phyloP scores from a whole-genome alignment of 208 protist genomes.

The Acanthamoeba castellanii region DNA sequence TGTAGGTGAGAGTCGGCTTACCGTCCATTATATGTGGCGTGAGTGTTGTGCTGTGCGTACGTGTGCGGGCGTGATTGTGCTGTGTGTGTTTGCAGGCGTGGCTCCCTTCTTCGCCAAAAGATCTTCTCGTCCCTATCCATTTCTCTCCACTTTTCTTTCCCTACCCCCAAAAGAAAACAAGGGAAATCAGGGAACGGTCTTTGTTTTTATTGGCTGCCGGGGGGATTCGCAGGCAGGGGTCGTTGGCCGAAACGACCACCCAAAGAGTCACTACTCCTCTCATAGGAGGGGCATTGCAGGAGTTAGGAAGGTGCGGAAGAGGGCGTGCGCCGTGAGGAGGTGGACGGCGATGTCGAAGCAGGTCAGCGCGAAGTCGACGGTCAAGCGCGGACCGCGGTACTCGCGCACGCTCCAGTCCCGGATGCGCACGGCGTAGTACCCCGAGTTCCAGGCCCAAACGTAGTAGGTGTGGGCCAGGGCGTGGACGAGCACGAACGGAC shows the following conservation, averaged over 20 bases:
- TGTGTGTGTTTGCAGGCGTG: neutral
- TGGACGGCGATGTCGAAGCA: conserved; percentile 26
- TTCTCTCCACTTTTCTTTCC: neutral
- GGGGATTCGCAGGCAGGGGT: neutral
- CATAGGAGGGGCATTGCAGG: neutral
- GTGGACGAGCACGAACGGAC: conserved; percentile 13
- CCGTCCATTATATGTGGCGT: neutral
- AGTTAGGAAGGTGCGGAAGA: conserved; percentile 6
- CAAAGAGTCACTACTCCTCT: too few species aligned
- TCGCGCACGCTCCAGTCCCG: conserved; percentile 48
- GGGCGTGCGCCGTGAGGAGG: neutral
- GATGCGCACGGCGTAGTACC: conserved; percentile 44
- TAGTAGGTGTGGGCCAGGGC: conserved; percentile 24
- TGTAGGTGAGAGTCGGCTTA: conserved; percentile 20
- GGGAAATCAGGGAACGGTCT: neutral
- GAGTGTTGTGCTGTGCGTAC: neutral
- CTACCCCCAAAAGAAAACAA: neutral
- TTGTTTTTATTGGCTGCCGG: neutral
- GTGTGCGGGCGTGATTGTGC: neutral
- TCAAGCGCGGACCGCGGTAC: neutral
- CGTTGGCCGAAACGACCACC: too few species aligned
- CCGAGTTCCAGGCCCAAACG: neutral
- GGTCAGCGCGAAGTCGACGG: conserved; percentile 25
- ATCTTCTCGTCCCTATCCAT: neutral
- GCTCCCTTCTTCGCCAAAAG: neutral